Evolutionary conservation across 2,329 filamentous ascomycete species (phyloP).

Genomic region (Calycina marina): DNA sequence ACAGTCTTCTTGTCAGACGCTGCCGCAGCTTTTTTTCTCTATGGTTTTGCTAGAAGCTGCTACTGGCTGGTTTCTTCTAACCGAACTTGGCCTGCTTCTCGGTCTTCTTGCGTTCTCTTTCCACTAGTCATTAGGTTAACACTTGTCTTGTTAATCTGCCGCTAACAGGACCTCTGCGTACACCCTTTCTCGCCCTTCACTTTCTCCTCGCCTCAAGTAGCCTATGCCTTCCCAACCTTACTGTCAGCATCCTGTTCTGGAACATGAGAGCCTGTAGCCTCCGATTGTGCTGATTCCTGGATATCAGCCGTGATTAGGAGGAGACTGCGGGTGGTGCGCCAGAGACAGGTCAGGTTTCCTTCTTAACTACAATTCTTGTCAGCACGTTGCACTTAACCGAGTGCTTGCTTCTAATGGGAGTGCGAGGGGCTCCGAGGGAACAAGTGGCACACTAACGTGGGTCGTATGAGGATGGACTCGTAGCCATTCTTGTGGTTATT

Average conservation of each 20-base stretch:
- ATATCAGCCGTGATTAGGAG: constrained; percentile 19
- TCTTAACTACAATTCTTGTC: constrained; percentile 20
- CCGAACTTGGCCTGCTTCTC: constrained; percentile 72
- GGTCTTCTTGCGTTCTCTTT: constrained; percentile 74
- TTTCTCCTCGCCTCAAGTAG: constrained; percentile 30
- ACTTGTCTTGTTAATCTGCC: too few species aligned
- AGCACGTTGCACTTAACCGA: too few species aligned
- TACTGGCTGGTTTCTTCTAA: constrained; percentile 43
- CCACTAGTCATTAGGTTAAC: too few species aligned
- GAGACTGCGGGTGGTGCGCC: constrained; percentile 18
- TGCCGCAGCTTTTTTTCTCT: constrained; percentile 65
- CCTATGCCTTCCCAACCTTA: constrained; percentile 13
- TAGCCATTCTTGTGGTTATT: constrained; percentile 40
- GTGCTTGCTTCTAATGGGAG: too few species aligned
- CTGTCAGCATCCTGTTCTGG: constrained; percentile 18
- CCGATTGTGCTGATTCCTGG: constrained; percentile 15
- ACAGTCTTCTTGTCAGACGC: constrained; percentile 46
- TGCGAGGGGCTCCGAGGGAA: too few species aligned
- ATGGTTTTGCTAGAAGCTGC: constrained; percentile 38
- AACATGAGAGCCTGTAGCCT: constrained; percentile 16
- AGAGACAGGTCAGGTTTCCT: constrained; percentile 19
- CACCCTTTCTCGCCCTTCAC: constrained; percentile 56
- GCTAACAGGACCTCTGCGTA: too few species aligned
- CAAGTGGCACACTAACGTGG: constrained; percentile 24
- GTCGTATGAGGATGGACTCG: constrained; percentile 33